Evolutionary conservation across 176 grass and related monocot species (phyloP), one percentile per base, ranked within the genome.

Genomic region (Dendrocalamus sinicus): DNA sequence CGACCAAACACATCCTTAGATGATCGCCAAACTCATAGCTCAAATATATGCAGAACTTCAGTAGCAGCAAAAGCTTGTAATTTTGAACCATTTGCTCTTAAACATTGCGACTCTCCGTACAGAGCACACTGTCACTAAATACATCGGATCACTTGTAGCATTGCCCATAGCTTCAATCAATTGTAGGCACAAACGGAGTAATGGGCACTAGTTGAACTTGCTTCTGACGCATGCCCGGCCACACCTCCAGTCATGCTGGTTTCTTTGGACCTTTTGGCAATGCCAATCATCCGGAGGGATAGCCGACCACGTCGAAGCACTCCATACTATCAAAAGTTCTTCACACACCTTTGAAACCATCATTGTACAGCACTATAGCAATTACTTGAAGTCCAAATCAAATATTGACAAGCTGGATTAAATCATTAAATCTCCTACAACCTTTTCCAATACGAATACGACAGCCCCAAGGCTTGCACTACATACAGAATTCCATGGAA

Each of bases 401-500:
- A 44, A 73, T 28, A n/a, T 72, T 51, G 7, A 1, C 24, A 22
- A 28, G 9, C 19, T 51, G 2, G 62, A 22, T 20, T 35, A 65
- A 63, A 44, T 9, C 43, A 43, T 43, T 43, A 43, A 51, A 30
- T 30, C 30, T 32, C 30, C 30, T 32, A 32, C 8, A 37, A 28
- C 22, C 28, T 68, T 20, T 45, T 60, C 23, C 35, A 63, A 53
- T 26, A 75, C 6, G 22, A 54, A 68, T 47, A 40, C 78, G 32
- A 12, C 19, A 30, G 22, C 59, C 60, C 75, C 63, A 72, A 53
- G 37, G 73, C 59, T 76, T 48, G 54, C 19, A 41, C 60, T 55
- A 75, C 81, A 85, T 81, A 84, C 70, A 84, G 51, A 72, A 76
- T 76, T 70, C 81, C 81, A 30, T 22, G 52, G 72, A 70, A 81